Evolutionary conservation across 2,329 filamentous ascomycete species (phyloP).

Genomic region (Colletotrichum euphorbiae): DNA sequence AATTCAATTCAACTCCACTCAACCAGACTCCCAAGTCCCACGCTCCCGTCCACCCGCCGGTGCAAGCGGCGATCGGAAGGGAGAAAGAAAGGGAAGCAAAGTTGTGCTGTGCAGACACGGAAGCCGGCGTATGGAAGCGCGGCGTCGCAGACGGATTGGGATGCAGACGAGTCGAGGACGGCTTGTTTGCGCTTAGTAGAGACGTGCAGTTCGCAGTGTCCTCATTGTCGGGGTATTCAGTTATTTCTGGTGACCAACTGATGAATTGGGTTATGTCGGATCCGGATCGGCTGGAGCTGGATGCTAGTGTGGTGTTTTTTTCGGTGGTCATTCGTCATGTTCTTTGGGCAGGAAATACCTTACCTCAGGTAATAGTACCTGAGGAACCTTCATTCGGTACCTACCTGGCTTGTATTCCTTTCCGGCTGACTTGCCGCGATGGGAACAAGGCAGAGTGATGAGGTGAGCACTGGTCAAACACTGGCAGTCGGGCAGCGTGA

Average conservation of each 20-base stretch:
- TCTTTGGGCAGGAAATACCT: not conserved
- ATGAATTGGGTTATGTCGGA: constrained; percentile 26
- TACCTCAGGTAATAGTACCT: too few species aligned
- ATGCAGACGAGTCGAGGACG: constrained; percentile 14
- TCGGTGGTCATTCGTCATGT: not conserved
- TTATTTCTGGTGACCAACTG: not conserved
- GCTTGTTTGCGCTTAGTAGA: constrained; percentile 18
- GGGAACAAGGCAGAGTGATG: not conserved
- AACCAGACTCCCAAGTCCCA: too few species aligned
- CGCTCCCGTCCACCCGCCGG: not conserved
- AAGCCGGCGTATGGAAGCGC: constrained; percentile 19
- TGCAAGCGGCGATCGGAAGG: constrained; percentile 21
- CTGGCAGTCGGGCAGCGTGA: not conserved
- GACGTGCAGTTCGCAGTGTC: not conserved
- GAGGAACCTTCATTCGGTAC: not conserved
- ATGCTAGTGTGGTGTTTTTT: not conserved
- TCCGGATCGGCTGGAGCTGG: constrained; percentile 26
- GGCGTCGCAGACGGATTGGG: constrained; percentile 24
- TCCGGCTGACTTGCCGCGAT: not conserved
- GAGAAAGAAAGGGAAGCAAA: constrained; percentile 5
- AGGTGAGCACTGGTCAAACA: constrained; percentile 1
- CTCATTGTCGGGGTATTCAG: not conserved
- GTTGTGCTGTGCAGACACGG: constrained; percentile 28
- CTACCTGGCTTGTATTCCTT: constrained; percentile 1
- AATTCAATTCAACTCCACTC: not conserved